Conservation (phyloP, 169 alveolate genomes). For the Eimeria maxima region DNA sequence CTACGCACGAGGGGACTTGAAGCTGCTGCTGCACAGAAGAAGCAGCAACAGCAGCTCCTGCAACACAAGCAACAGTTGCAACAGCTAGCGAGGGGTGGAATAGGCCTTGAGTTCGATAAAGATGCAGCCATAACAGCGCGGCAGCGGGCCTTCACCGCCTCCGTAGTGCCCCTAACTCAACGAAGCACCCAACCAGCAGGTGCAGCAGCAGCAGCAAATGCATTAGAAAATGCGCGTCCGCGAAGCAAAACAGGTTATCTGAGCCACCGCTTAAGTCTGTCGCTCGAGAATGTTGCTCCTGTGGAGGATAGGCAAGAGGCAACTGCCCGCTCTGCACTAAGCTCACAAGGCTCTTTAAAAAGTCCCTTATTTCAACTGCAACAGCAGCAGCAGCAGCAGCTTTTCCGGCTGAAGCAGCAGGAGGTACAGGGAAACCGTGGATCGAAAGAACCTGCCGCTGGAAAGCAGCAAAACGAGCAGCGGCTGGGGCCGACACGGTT, state of each 20-base stretch:
- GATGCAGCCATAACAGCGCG: background rate
- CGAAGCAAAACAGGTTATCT: conserved; percentile 21
- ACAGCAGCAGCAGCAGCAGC: conserved; percentile 32
- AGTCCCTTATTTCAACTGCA: background rate
- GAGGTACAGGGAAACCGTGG: background rate
- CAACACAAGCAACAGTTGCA: conserved; percentile 23
- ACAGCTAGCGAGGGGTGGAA: background rate
- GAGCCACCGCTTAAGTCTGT: background rate
- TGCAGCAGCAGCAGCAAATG: conserved; percentile 29
- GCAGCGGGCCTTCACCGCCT: background rate
- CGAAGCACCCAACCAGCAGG: conserved; percentile 27
- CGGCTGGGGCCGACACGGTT: background rate
- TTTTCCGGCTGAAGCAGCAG: background rate
- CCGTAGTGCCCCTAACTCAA: background rate
- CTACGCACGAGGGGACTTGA: background rate
- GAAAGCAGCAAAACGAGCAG: background rate
- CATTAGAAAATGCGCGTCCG: background rate
- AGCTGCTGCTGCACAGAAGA: conserved; percentile 9
- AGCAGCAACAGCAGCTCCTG: conserved; percentile 46
- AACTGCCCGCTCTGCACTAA: background rate
- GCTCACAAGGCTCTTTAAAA: background rate
- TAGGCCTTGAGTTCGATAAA: background rate
- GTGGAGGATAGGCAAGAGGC: background rate
- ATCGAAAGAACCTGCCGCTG: background rate
- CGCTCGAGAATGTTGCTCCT: background rate